Percentiles rank a stretch among this genome's conserved stretches.
These are phyloP conservation scores for Cytospora paraplurivora DNA, from an alignment of 2,329 filamentous ascomycete species.

Conservation along the genomic window DNA sequence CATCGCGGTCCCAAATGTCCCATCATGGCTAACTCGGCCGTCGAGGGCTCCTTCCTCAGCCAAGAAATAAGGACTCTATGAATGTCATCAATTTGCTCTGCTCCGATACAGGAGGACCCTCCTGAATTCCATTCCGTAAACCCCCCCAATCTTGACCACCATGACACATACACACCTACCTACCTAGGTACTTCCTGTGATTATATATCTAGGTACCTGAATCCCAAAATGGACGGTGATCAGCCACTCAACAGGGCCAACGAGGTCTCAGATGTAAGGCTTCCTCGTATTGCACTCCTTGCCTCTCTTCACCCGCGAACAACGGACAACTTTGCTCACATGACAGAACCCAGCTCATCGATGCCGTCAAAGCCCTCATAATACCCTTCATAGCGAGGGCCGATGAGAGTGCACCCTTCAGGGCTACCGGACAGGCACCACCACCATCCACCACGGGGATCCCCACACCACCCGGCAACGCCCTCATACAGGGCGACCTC, in stretches of 20 bases:
- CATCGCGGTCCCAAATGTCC: too few species aligned
- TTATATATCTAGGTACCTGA: neutral
- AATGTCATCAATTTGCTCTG: too few species aligned
- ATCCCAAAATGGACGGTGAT: neutral
- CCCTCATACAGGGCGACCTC: conserved; percentile 59
- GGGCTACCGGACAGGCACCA: conserved; percentile 53
- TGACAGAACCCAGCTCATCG: conserved; percentile 58
- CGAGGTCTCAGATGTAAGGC: conserved; percentile 39
- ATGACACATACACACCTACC: neutral
- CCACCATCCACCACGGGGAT: conserved; percentile 42
- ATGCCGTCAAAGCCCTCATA: conserved; percentile 67
- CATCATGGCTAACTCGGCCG: too few species aligned
- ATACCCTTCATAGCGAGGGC: conserved; percentile 72
- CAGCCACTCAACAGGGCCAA: conserved; percentile 33
- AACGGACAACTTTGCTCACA: neutral
- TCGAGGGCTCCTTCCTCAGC: too few species aligned
- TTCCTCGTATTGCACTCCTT: neutral
- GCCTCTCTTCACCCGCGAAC: neutral
- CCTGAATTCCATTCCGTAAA: too few species aligned
- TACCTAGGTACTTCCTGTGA: too few species aligned
- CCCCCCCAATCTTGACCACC: too few species aligned
- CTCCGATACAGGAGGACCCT: too few species aligned
- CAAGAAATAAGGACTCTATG: too few species aligned
- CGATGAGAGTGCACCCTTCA: conserved; percentile 61
- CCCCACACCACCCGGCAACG: conserved; percentile 48